A percentile compares a stretch with the other conserved stretches of the same genome.
These are phyloP conservation scores for Phragmites australis DNA, from an alignment of 176 grass and related monocot species.

Conservation along the genomic window DNA sequence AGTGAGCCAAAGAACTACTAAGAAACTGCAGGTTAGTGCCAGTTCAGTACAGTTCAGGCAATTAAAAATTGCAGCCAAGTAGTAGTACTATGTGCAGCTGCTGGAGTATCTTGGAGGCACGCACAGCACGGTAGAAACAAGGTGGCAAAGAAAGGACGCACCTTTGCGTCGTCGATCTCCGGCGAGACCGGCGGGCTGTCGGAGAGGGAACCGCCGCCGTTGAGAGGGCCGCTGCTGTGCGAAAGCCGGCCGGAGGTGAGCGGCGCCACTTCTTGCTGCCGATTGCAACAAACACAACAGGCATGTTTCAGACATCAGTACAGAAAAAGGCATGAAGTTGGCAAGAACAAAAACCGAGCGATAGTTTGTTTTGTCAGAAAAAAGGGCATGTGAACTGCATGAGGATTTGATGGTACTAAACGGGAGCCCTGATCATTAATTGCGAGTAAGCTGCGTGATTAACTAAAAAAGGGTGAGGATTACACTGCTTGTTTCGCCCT, in stretches of 20 bases:
- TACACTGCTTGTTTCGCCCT: neutral
- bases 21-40: slow-evolving; percentile 13
- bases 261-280: slow-evolving; percentile 71
- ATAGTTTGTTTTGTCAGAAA: slow-evolving; percentile 18
- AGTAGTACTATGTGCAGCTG: neutral
- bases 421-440: slow-evolving; percentile 16
- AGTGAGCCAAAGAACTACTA: slow-evolving; percentile 2
- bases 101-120: neutral
- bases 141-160: slow-evolving; percentile 51
- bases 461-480: slow-evolving; percentile 1
- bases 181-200: slow-evolving; percentile 98
- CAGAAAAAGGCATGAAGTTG: neutral
- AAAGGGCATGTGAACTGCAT: neutral
- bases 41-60: neutral
- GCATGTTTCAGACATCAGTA: slow-evolving; percentile 16
- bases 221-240: slow-evolving; percentile 96
- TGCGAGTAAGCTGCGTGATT: slow-evolving; percentile 4
- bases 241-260: slow-evolving; percentile 92
- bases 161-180: slow-evolving; percentile 96
- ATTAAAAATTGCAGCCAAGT: slow-evolving; percentile 40
- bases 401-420: slow-evolving; percentile 6
- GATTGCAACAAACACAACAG: slow-evolving; percentile 19
- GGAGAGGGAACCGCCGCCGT: slow-evolving; percentile 85
- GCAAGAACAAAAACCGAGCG: neutral
- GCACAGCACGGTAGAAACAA: neutral